Evolutionary conservation across 306 rosid genomes (phyloP), one percentile per base, ranked within the genome.

Genomic region (Arachis stenosperma): DNA sequence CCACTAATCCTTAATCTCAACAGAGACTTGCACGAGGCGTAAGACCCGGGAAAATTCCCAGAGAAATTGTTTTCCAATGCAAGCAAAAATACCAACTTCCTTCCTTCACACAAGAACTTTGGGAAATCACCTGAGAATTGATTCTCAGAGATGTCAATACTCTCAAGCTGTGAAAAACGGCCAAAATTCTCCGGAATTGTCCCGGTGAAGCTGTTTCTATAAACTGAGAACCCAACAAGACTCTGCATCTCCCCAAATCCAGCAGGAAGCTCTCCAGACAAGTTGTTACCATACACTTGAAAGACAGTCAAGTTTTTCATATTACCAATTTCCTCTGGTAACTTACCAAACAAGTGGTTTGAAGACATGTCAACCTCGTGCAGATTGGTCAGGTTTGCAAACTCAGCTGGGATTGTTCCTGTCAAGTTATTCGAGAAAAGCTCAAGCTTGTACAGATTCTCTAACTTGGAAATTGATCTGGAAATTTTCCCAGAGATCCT

Each of bases 61-160:
- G 90, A 83, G 79, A 95, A 90, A 12, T 81, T 84, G 76, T 95
- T 95, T 29, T 84, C 87, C 85, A 95, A 76, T 63, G 98, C 98
- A 56, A 95, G 99, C 89, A 95, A 83, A 75, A 84, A 75, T 17
- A 2, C 81, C 75, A 95, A 75, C 86, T 81, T 79, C 63, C 66
- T 76, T 6, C 71, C 82, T 75, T 89, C 89, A 83, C 99, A 95
- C 81, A 95, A 79, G 85, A 77, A 91, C 83, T 73, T 84, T 47
- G 99, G 99, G 68, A 95, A 95, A 77, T 53, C 72, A 46, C 99
- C 99, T 22, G 96, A 84, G 74, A 95, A 95, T 65, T 82, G 88
- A 79, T 95, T 95, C 81, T 95, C 99, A 1, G 99, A 95, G 81
- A 95, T 84, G 87, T 95, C 99, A n/a, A 95, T 84, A 78, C 91